Conservation (phyloP, 768 basidiomycete species). For the Crassisporium funariophilum region DNA sequence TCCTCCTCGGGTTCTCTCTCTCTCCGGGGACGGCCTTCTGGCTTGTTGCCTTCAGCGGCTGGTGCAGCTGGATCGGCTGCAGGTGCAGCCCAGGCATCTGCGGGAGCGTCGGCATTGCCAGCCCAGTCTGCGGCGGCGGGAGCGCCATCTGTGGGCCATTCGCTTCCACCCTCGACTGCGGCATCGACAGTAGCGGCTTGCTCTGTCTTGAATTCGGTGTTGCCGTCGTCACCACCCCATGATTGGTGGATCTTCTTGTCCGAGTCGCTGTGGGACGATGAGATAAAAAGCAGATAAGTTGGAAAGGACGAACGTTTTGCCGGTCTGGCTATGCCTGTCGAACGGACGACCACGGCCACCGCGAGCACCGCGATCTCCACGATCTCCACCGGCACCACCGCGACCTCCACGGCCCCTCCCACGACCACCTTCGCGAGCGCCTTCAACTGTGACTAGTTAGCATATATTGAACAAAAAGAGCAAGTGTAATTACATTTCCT, state of each 20-base stretch:
- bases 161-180: constrained; percentile 52
- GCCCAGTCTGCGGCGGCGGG: constrained; percentile 37
- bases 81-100: constrained; percentile 32
- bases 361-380: constrained; percentile 48
- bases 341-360: constrained; percentile 74
- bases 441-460: constrained; percentile 38
- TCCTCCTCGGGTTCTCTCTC: constrained; percentile 79
- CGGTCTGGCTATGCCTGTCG: constrained; percentile 87
- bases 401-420: constrained; percentile 45
- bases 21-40: constrained; percentile 43
- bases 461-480: constrained; percentile 17
- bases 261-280: constrained; percentile 63
- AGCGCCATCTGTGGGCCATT: constrained; percentile 38
- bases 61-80: constrained; percentile 35
- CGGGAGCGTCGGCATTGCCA: constrained; percentile 33
- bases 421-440: constrained; percentile 39
- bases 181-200: constrained; percentile 75
- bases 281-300: constrained; percentile 16
- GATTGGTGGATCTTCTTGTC: constrained; percentile 94
- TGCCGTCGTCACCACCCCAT: constrained; percentile 94
- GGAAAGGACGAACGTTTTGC: constrained; percentile 62
- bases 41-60: constrained; percentile 43
- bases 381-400: constrained; percentile 52
- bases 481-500: constrained; percentile 27
- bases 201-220: constrained; percentile 81